phyloP scores from a whole-genome alignment of 2,329 filamentous ascomycete species.

The Epichloe festucae region DNA sequence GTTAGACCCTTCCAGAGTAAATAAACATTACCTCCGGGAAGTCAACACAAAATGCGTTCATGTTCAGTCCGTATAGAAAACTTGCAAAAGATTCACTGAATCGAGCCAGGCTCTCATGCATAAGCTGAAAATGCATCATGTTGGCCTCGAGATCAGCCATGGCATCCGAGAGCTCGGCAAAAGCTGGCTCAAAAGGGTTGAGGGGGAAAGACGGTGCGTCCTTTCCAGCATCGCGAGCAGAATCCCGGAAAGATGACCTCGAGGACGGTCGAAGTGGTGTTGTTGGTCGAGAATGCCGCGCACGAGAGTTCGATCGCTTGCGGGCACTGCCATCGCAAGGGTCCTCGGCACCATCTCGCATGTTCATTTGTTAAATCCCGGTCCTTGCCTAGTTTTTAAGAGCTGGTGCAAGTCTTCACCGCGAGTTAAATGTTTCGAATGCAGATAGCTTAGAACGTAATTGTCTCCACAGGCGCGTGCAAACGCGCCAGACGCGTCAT shows the following conservation, averaged over 20 bases:
- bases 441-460: too few species aligned
- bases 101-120: conserved; percentile 85
- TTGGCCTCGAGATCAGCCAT: conserved; percentile 96
- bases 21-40: conserved; percentile 66
- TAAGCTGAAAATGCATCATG: conserved; percentile 91
- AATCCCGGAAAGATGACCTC: conserved; percentile 75
- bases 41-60: conserved; percentile 98
- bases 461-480: too few species aligned
- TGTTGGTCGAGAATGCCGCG: conserved; percentile 63
- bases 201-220: conserved; percentile 49
- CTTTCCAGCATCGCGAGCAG: conserved; percentile 41
- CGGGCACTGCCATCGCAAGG: conserved; percentile 9
- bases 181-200: conserved; percentile 73
- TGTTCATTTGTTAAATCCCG: not conserved
- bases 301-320: conserved; percentile 45
- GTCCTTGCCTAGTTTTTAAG: too few species aligned
- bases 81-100: conserved; percentile 90
- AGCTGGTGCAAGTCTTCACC: too few species aligned
- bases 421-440: too few species aligned
- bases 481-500: too few species aligned
- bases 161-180: conserved; percentile 84
- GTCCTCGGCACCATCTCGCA: not conserved
- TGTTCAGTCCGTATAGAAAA: conserved; percentile 91
- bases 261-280: conserved; percentile 87
- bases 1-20: not conserved